These are phyloP conservation scores for Penicillium malachiteum DNA, from an alignment of 495 filamentous ascomycete species.

Conservation along the genomic window DNA sequence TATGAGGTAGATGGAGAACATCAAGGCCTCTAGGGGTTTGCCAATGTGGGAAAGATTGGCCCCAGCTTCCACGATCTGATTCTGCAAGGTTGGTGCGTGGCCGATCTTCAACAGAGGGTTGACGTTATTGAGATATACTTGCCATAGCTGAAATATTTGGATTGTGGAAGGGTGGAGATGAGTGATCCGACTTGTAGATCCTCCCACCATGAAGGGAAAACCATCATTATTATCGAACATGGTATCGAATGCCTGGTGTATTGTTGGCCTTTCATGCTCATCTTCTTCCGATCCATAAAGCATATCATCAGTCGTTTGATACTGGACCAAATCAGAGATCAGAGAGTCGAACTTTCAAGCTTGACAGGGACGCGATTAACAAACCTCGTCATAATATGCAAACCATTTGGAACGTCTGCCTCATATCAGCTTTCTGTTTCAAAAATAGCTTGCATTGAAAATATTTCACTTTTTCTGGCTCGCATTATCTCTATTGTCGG, in stretches of 20 bases:
- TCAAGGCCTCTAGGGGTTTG: slow-evolving; percentile 56
- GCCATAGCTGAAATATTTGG: slow-evolving; percentile 42
- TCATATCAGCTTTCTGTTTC: neutral
- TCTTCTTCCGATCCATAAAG: slow-evolving; percentile 61
- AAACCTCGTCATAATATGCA: slow-evolving; percentile 18
- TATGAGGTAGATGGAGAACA: slow-evolving; percentile 74
- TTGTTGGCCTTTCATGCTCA: slow-evolving; percentile 53
- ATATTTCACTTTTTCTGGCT: too few relatives aligned
- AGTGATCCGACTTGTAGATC: slow-evolving; percentile 43
- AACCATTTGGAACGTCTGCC: slow-evolving; percentile 13
- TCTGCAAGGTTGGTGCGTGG: slow-evolving; percentile 47
- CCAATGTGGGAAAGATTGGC: slow-evolving; percentile 31
- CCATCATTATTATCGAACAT: slow-evolving; percentile 53
- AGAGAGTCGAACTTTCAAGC: neutral
- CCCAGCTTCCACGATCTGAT: slow-evolving; percentile 26
- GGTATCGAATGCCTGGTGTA: slow-evolving; percentile 53
- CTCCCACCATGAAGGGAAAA: slow-evolving; percentile 61
- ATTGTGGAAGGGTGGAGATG: slow-evolving; percentile 20
- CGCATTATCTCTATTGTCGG: too few relatives aligned
- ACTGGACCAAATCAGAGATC: neutral
- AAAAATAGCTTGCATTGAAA: too few relatives aligned
- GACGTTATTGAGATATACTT: slow-evolving; percentile 45
- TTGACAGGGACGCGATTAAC: neutral
- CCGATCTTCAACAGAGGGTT: slow-evolving; percentile 50
- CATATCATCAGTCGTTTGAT: slow-evolving; percentile 10